Percentiles rank a stretch among this genome's conserved stretches.
Evolutionary conservation across 768 basidiomycete genomes (phyloP).

Genomic region (Phlebiopsis gigantea): DNA sequence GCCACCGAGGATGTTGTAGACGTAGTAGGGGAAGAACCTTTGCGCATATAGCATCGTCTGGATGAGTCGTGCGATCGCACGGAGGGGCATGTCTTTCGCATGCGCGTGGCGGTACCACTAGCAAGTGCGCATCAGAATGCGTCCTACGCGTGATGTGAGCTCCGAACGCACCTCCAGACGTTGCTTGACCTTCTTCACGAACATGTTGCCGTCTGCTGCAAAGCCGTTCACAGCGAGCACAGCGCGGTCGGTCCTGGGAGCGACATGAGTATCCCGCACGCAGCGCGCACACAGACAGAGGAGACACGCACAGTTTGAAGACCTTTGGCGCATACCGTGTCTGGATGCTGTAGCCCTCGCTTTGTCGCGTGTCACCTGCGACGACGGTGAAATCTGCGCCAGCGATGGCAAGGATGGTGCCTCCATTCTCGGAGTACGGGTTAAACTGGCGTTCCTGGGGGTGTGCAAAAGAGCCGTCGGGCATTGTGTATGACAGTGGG

Average conservation of each 20-base stretch:
- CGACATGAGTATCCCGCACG: neutral
- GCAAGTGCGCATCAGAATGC: neutral
- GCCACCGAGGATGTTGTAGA: slow-evolving; percentile 93
- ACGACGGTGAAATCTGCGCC: slow-evolving; percentile 92
- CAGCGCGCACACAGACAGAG: neutral
- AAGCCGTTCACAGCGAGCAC: slow-evolving; percentile 96
- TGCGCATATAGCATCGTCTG: slow-evolving; percentile 97
- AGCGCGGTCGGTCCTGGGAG: slow-evolving; percentile 78
- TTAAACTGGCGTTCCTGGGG: slow-evolving; percentile 67
- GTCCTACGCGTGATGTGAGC: neutral
- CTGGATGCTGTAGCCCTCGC: slow-evolving; percentile 96
- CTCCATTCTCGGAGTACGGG: slow-evolving; percentile 91
- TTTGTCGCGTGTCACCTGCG: slow-evolving; percentile 95
- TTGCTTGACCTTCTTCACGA: slow-evolving; percentile 95
- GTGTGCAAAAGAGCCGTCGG: slow-evolving; percentile 24
- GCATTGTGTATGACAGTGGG: slow-evolving; percentile 14
- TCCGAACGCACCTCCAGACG: slow-evolving; percentile 74
- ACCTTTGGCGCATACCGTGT: slow-evolving; percentile 96
- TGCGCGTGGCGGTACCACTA: slow-evolving; percentile 99
- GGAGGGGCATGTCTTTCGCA: slow-evolving; percentile 94
- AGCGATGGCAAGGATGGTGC: slow-evolving; percentile 93
- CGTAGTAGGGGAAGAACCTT: slow-evolving; percentile 98
- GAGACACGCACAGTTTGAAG: slow-evolving; percentile 72
- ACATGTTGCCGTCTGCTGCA: slow-evolving; percentile 95
- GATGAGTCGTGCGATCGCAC: slow-evolving; percentile 94